phyloP scores from a whole-genome alignment of 2,329 filamentous ascomycete species.

The Ophiostoma australiae region DNA sequence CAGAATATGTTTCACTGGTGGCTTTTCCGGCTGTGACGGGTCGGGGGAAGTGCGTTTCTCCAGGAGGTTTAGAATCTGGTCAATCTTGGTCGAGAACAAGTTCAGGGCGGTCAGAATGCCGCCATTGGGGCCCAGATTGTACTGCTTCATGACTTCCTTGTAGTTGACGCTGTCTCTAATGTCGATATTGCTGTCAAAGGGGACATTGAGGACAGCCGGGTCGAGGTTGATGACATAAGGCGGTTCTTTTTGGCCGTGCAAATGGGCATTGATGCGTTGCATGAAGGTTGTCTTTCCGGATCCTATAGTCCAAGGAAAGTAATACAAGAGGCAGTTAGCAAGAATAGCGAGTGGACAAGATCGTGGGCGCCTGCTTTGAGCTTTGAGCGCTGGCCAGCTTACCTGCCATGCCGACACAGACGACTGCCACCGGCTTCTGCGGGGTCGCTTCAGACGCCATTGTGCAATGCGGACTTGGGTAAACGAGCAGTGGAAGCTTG shows the following conservation, averaged over 20 bases:
- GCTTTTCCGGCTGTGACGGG: conserved; percentile 53
- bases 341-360: neutral
- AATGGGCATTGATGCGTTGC: conserved; percentile 92
- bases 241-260: conserved; percentile 72
- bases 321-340: neutral
- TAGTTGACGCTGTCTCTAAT: conserved; percentile 99
- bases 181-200: conserved; percentile 96
- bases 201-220: conserved; percentile 85
- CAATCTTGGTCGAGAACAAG: conserved; percentile 95
- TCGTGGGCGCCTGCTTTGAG: no score
- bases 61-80: conserved; percentile 82
- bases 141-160: conserved; percentile 99
- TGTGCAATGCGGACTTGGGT: neutral
- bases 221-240: conserved; percentile 98
- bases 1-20: conserved; percentile 73
- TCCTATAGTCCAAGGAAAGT: conserved; percentile 44
- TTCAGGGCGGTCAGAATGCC: conserved; percentile 94
- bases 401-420: conserved; percentile 97
- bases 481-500: neutral
- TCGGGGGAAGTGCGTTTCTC: conserved; percentile 77
- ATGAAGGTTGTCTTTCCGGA: conserved; percentile 99
- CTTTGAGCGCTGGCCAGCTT: conserved; percentile 30
- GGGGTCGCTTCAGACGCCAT: conserved; percentile 28
- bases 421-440: conserved; percentile 65
- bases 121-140: conserved; percentile 94